Evolutionary conservation across 768 basidiomycete genomes (phyloP), one percentile per base, ranked within the genome.

Genomic region (Tephrocybe sp.): DNA sequence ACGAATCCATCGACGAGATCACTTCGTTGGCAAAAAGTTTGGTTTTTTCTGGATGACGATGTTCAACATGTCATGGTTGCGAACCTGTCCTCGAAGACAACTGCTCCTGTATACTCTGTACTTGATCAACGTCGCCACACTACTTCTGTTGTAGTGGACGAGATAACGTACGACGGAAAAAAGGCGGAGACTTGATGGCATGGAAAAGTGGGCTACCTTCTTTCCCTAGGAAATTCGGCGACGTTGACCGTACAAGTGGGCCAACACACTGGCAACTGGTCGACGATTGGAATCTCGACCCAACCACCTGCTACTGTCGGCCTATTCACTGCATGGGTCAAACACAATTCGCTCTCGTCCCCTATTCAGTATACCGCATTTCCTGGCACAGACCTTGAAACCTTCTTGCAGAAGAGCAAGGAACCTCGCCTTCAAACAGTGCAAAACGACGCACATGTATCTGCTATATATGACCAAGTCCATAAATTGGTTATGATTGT

Each of bases 11-110:
- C 70, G 39, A 86, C 83, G 4, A 56, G 68, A 13, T 61, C 72
- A 8, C 63, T 89, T 26, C 61, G 68, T 35, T 89, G 77, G 74
- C 83, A 86, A 57, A 89, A 88, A 65, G 74, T 78, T 0, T 87
- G 83, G 82, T 87, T 89, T 69, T 88, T 86, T 76, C 69, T 88
- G 27, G 74, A 78, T 12, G 66, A 81, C 56, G 82, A 84, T 51
- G 68, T 82, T 9, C 83, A 86, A 56, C 75, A 81, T 54, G 79
- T 87, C 53, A 81, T 82, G 75, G 59, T 87, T 21, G 72, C 81
- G 42, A 70, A 69, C 52, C 64, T 87, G 36, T 59, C 71, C 18
- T 78, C 79, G 0, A 68, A 66, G 4, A 70, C 70, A 27, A 63
- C 60, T 42, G 73, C 76, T 2, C 70, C 80, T 2, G 74, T 87